Evolutionary conservation across 192 early-diverging fungal genomes (phyloP), one percentile per base, ranked within the genome.

Genomic region (Chytriomyces hyalinus): DNA sequence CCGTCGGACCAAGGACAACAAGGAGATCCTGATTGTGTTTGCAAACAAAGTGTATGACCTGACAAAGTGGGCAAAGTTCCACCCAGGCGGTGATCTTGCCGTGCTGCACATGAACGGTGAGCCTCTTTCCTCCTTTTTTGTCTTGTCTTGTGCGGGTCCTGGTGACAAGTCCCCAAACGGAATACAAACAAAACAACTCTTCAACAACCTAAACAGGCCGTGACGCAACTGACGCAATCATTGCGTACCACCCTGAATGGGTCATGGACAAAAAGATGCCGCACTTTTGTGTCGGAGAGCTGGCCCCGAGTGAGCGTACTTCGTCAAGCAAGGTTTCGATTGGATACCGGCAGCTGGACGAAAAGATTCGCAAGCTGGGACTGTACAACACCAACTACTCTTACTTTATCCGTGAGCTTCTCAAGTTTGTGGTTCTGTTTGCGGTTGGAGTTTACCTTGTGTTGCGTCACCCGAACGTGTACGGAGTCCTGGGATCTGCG

Each of bases 1-100:
- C 11, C 20, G 64, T 13, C 13, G 64, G 36, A 57, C 63, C 24
- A 64, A 17, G 7, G 74, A 67, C 36, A 20, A 65, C 24, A 36
- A 65, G 9, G 92, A 97, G 83, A 86, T 88, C 53, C 82, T 97
- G 61, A 91, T 98, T 73, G 90, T 98, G 43, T 92, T 93, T 73
- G 87, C 92, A 49, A 86, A 89, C 69, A 93, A 95, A 80, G 95
- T 97, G 70, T 96, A 95, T 89, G 92, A 94, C 81, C 86, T 96
- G 20, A 95, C 88, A 82, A 83, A 82, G 72, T 89, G 82, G 75
- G 57, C 74, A 77, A 88, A 91, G 78, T 87, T 87, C 73, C 97
- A 99, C 77, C 97, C 97, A 0, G 97, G 97, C 62, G 97, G 97
- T 43, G 91, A 92, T 51, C 85, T 96, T n/a, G 94, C 93, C 65